Percentiles rank a stretch among this genome's conserved stretches.
Conservation (phyloP, 257 asterid genomes). For the Solanum raphanifolium region DNA sequence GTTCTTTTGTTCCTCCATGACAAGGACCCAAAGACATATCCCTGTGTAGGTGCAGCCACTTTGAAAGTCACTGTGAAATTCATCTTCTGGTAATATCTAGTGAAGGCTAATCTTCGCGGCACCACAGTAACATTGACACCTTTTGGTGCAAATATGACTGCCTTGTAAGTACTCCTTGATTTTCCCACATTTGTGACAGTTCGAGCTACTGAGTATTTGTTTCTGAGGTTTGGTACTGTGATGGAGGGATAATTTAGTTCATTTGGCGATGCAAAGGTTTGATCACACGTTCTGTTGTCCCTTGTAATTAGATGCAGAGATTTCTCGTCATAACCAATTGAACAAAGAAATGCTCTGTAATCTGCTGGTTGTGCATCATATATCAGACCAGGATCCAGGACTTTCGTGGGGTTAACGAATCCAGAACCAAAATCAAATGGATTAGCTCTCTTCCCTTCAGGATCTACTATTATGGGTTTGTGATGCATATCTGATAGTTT, state of each 20-base stretch:
- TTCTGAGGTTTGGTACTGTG: constrained; percentile 46
- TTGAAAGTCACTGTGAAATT: constrained; percentile 55
- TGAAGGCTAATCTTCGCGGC: constrained; percentile 48
- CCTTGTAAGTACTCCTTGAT: constrained; percentile 41
- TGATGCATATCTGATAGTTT: constrained; percentile 48
- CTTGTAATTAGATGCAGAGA: constrained; percentile 59
- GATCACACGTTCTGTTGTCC: constrained; percentile 68
- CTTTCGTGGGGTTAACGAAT: constrained; percentile 53
- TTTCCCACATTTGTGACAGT: constrained; percentile 81
- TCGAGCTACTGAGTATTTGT: constrained; percentile 37
- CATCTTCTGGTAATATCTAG: constrained; percentile 49
- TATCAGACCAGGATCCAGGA: constrained; percentile 72
- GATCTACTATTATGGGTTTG: constrained; percentile 61
- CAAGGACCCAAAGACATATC: constrained; percentile 73
- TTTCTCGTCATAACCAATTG: constrained; percentile 65
- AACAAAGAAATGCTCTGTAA: constrained; percentile 68
- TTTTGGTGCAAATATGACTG: constrained; percentile 46
- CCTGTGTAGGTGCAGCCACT: constrained; percentile 43
- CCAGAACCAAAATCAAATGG: constrained; percentile 86
- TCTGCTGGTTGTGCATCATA: constrained; percentile 62
- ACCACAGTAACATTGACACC: constrained; percentile 62
- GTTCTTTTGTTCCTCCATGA: constrained; percentile 62
- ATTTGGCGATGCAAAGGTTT: constrained; percentile 37
- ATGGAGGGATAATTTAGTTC: constrained; percentile 81
- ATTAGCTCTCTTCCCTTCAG: constrained; percentile 56